phyloP scores from a whole-genome alignment of 805 yeast species.

The Lipomyces orientalis region DNA sequence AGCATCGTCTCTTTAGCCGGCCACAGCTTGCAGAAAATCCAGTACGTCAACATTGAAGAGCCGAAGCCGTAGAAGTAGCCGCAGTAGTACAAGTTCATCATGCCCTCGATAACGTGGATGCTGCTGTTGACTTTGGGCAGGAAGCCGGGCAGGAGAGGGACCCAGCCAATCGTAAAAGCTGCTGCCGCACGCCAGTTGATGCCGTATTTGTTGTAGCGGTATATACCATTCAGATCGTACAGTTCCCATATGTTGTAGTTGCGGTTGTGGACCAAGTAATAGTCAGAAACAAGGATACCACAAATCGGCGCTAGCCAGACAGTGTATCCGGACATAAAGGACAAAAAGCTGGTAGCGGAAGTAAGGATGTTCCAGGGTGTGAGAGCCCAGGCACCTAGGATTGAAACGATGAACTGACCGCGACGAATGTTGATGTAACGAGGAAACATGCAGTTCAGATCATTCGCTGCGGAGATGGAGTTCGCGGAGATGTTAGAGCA shows the following conservation, averaged over 20 bases:
- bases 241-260: conserved; percentile 51
- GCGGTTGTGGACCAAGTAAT: conserved; percentile 49
- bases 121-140: conserved; percentile 35
- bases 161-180: conserved; percentile 44
- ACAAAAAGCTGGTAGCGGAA: conserved; percentile 47
- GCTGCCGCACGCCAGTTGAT: conserved; percentile 52
- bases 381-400: conserved; percentile 47
- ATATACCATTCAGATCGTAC: conserved; percentile 48
- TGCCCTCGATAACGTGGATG: conserved; percentile 47
- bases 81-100: conserved; percentile 25
- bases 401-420: conserved; percentile 48
- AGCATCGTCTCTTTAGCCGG: conserved; percentile 31
- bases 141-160: conserved; percentile 41
- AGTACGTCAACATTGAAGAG: conserved; percentile 24
- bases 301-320: conserved; percentile 51
- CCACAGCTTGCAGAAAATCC: conserved; percentile 18
- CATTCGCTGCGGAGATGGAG: conserved; percentile 58
- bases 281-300: conserved; percentile 50
- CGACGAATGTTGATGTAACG: conserved; percentile 51
- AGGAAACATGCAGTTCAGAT: conserved; percentile 56
- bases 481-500: conserved; percentile 51
- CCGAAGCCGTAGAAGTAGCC: conserved; percentile 34
- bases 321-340: conserved; percentile 48
- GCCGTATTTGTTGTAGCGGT: conserved; percentile 52
- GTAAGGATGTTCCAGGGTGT: conserved; percentile 53